Conservation (phyloP, 257 asterid genomes). For the Galeopsis tetrahit region DNA sequence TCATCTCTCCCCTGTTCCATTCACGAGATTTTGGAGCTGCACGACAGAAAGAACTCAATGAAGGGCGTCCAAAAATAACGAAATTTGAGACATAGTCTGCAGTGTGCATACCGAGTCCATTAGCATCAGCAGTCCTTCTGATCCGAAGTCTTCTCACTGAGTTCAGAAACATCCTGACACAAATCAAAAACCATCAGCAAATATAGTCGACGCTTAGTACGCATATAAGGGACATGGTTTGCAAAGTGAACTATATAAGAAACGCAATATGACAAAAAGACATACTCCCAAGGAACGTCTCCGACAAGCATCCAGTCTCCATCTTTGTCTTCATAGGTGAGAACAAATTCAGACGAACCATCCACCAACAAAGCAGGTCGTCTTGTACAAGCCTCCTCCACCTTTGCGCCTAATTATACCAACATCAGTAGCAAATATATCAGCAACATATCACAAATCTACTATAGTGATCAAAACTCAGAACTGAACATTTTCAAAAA, state of each 20-base stretch:
- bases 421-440: constrained; percentile 3
- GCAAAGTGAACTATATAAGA: neutral
- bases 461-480: neutral
- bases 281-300: constrained; percentile 96
- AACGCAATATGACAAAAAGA: constrained; percentile 15
- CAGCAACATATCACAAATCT: neutral
- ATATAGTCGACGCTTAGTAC: neutral
- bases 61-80: neutral
- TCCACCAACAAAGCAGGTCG: constrained; percentile 56
- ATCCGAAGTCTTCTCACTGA: constrained; percentile 82
- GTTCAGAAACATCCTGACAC: constrained; percentile 71
- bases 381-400: constrained; percentile 44
- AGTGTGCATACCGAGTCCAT: constrained; percentile 62
- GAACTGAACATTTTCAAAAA: constrained; percentile 10
- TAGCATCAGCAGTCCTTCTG: constrained; percentile 73
- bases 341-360: constrained; percentile 72
- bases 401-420: constrained; percentile 47
- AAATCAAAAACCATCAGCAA: constrained; percentile 26
- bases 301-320: constrained; percentile 98
- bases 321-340: constrained; percentile 89
- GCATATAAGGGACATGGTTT: neutral
- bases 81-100: neutral
- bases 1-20: constrained; percentile 34
- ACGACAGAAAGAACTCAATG: neutral
- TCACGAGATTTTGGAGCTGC: constrained; percentile 54